Evolutionary conservation across 257 asterid species (phyloP), one percentile per base, ranked within the genome.

Genomic region (Przewalskia tangutica): DNA sequence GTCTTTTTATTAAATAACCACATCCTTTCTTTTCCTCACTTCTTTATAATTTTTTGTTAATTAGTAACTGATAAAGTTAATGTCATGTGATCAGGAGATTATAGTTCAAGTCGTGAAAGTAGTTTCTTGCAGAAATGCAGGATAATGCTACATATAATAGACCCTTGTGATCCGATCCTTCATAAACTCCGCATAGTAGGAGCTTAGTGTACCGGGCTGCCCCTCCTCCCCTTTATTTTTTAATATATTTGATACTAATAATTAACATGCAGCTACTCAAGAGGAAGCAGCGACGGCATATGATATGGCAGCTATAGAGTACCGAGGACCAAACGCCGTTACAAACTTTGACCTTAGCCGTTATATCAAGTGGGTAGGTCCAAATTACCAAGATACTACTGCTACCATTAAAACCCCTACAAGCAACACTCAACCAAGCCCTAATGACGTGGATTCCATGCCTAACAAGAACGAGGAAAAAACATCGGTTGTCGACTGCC

Each of bases 251-350:
- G 32, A n/a, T n/a, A 7, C n/a, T n/a, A n/a, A 55, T 58, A 58
- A 58, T 17, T 51, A n/a, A 58, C 7, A 60, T 73, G 55, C 76
- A 91, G 94, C 88, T 79, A 91, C 91, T 10, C 92, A 91, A 81
- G 94, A 91, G 81, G 94, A 91, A 84, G 94, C 94, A 34, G 93
- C 94, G 17, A 87, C 86, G n/a, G 94, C 94, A 23, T 91, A 91
- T 67, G 94, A 91, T 32, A 91, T 84, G 20, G 93, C 94, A 82
- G 94, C 94, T 9, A 89, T 91, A 59, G 93, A 91, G 67, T 86
- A 91, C 85, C 82, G 94, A 75, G 93, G 94, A 46, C 82, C 85
- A 36, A 88, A 89, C 5, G 94, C 94, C 0, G 90, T 91, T 54
- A 91, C 94, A 65, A 91, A 91, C 76, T 91, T 91, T 50, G 94